A percentile compares a stretch with the other conserved stretches of the same genome.
These are phyloP conservation scores for Parmales sp. DNA, from an alignment of 108 stramenopile species.

Conservation along the genomic window DNA sequence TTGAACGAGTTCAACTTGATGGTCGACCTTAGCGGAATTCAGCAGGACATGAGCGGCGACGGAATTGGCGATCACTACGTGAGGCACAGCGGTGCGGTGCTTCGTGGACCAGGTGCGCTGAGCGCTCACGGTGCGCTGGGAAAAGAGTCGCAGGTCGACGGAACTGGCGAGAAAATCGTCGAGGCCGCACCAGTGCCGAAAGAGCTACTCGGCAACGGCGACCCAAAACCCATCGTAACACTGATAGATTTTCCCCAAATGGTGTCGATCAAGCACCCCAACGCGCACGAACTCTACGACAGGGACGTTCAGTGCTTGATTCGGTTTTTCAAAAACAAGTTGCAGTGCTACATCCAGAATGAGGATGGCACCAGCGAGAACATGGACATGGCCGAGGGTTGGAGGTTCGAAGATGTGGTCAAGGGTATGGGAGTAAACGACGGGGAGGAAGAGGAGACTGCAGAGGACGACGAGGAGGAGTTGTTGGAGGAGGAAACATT, in stretches of 20 bases:
- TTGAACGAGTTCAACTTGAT: constrained; percentile 99
- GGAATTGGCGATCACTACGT: constrained; percentile 64
- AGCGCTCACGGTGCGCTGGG: constrained; percentile 53
- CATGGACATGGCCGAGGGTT: constrained; percentile 51
- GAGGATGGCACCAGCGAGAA: constrained; percentile 17
- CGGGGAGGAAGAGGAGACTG: constrained; percentile 17
- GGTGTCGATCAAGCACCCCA: constrained; percentile 89
- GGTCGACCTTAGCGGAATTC: constrained; percentile 71
- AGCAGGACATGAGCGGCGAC: constrained; percentile 48
- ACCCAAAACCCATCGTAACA: constrained; percentile 70
- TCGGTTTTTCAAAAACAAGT: constrained; percentile 74
- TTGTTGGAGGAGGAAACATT: constrained; percentile 23
- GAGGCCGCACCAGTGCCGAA: constrained; percentile 49
- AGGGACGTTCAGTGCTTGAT: constrained; percentile 73
- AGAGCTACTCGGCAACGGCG: constrained; percentile 53
- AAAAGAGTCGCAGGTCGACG: constrained; percentile 45
- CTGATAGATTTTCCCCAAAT: constrained; percentile 99
- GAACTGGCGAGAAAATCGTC: constrained; percentile 43
- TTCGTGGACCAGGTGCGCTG: constrained; percentile 48
- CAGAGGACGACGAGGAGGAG: constrained; percentile 12
- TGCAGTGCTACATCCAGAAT: constrained; percentile 50
- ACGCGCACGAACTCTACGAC: constrained; percentile 88
- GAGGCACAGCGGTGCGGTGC: constrained; percentile 66
- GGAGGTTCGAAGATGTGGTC: constrained; percentile 23
- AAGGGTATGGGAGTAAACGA: constrained; percentile 14